Evolutionary conservation across 2,329 filamentous ascomycete genomes (phyloP), one percentile per base, ranked within the genome.

Genomic region (Hymenotorrendiella dingleyae): DNA sequence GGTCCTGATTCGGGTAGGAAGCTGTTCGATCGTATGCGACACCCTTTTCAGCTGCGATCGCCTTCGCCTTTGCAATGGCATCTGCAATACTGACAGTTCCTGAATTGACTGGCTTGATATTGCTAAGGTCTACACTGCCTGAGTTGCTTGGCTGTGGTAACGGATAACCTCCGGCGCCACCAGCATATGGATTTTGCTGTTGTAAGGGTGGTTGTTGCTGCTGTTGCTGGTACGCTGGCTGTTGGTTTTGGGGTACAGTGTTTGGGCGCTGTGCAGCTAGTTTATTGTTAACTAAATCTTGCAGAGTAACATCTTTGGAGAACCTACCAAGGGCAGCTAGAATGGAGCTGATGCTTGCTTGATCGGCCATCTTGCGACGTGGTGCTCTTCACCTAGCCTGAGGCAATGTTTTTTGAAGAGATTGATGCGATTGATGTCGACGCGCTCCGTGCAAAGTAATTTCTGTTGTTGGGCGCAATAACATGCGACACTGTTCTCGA

Each of bases 71-170:
- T 28, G 88, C 86, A 55, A 94, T 82, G 36, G 87, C 85, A 62
- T 94, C 87, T 45, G 84, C 78, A 51, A 94, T 82, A 64, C 82
- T 91, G 55, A 94, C 82, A 16, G 84, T 87, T 45, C 88, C 88
- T 22, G 85, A 86, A 61, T 76, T 87, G 42, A 84, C 76, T 4
- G 88, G 87, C 57, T 85, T 84, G 60, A 93, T 86, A 42, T 78
- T 74, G 65, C 83, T 90, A 40, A 94, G 67, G 60, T 94, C 87
- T 49, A 94, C 71, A 54, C 78, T 89, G 38, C 87, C 87, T 46
- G 84, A 85, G 43, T 74, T 75, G 5, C 82, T 78, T 2, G 86
- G 85, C 53, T 66, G 66, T 30, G 67, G 67, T 28, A 70, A 53
- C 7, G 59, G 52, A 45, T 67, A 69, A 34, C 51, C 63, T 11